Percentiles rank a stretch among this genome's conserved stretches.
Conservation (phyloP, 495 filamentous ascomycete genomes). For the Rostrohypoxylon terebratum region DNA sequence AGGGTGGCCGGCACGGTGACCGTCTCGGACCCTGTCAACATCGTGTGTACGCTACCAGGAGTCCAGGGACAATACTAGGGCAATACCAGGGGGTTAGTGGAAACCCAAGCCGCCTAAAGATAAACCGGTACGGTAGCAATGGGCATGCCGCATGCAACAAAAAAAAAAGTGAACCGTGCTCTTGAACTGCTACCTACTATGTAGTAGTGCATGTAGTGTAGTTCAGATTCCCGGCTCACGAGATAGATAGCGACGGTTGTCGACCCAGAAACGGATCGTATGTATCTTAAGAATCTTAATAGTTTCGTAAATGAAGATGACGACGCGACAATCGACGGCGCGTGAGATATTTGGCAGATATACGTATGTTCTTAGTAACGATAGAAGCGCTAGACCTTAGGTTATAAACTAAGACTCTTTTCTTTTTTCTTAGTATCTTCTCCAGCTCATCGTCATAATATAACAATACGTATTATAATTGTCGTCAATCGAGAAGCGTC, state of each 20-base stretch:
- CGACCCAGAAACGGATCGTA: slow-evolving; percentile 25
- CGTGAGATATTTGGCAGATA: slow-evolving; percentile 1
- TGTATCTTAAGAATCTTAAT: slow-evolving; percentile 20
- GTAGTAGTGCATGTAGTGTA: no score
- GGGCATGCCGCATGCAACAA: slow-evolving; percentile 25
- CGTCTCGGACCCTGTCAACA: slow-evolving; percentile 45
- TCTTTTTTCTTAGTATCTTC: slow-evolving; percentile 10
- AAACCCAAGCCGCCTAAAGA: slow-evolving; percentile 44
- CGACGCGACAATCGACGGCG: slow-evolving; percentile 25
- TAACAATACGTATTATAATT: not conserved
- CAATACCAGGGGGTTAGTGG: slow-evolving; percentile 25
- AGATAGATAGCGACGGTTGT: slow-evolving; percentile 30
- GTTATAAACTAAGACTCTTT: slow-evolving; percentile 9
- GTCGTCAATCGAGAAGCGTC: slow-evolving; percentile 11
- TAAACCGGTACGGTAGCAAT: slow-evolving; percentile 26
- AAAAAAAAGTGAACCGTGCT: slow-evolving; percentile 27
- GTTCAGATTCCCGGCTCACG: not conserved
- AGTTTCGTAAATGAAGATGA: slow-evolving; percentile 20
- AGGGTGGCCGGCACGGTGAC: slow-evolving; percentile 33
- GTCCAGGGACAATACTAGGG: no score
- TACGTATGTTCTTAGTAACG: not conserved
- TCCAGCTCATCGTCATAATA: slow-evolving; percentile 15
- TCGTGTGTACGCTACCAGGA: slow-evolving; percentile 24
- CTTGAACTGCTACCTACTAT: not conserved
- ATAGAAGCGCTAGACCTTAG: slow-evolving; percentile 12